These are phyloP conservation scores for Clonostachys solani DNA, from an alignment of 2,329 filamentous ascomycete species.

Conservation along the genomic window DNA sequence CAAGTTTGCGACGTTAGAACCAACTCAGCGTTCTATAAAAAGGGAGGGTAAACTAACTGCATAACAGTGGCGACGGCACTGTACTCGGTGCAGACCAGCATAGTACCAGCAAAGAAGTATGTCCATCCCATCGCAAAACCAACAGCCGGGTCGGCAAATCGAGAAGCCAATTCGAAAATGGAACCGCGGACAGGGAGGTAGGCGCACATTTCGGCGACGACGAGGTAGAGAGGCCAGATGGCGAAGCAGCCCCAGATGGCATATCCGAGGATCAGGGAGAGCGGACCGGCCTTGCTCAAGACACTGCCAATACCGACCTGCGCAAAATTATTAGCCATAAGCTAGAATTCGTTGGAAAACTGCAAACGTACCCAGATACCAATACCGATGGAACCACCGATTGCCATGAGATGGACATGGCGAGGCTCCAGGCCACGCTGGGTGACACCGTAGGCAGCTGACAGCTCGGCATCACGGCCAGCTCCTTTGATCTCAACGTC, in stretches of 20 bases:
- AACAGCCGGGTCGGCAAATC: slow-evolving; percentile 52
- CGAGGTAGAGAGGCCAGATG: slow-evolving; percentile 38
- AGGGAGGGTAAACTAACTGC: slow-evolving; percentile 16
- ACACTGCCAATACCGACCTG: slow-evolving; percentile 34
- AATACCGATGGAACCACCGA: slow-evolving; percentile 40
- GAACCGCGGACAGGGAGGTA: slow-evolving; percentile 50
- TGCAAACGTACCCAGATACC: slow-evolving; percentile 25
- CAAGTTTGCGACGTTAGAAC: no score
- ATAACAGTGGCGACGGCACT: slow-evolving; percentile 38
- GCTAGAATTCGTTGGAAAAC: no score
- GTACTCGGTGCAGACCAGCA: slow-evolving; percentile 40
- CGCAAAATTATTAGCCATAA: no score
- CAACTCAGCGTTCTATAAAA: no score
- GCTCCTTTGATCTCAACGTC: no score
- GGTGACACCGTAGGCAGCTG: slow-evolving; percentile 3
- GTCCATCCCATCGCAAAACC: slow-evolving; percentile 52
- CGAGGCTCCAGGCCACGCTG: slow-evolving; percentile 18
- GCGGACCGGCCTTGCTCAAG: slow-evolving; percentile 32
- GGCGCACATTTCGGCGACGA: slow-evolving; percentile 53
- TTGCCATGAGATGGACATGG: slow-evolving; percentile 45
- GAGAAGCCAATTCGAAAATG: slow-evolving; percentile 48
- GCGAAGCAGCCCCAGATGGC: slow-evolving; percentile 36
- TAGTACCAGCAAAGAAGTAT: slow-evolving; percentile 41
- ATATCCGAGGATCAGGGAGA: slow-evolving; percentile 38
- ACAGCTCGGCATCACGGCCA: no score